Percentiles rank a stretch among this genome's conserved stretches.
Evolutionary conservation across 768 basidiomycete genomes (phyloP).

Genomic region (Cyathus striatus): DNA sequence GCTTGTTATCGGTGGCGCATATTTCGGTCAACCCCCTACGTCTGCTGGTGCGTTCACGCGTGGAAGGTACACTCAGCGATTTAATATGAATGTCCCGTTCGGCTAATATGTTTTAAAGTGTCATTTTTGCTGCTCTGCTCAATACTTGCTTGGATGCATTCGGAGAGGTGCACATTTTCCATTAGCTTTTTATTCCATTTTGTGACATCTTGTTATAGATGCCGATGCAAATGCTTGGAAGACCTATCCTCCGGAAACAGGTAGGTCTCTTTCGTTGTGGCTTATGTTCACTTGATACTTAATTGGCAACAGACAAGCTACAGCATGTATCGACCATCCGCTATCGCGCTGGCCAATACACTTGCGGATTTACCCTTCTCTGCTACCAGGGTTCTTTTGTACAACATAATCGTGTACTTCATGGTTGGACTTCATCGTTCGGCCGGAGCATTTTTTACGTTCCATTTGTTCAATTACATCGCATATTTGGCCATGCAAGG

Average conservation of each 20-base stretch:
- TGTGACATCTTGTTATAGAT: conserved; percentile 47
- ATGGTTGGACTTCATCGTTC: conserved; percentile 47
- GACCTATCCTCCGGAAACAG: conserved; percentile 71
- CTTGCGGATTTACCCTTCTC: conserved; percentile 70
- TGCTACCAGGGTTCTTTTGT: conserved; percentile 49
- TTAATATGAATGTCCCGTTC: not conserved
- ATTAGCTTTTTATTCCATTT: not conserved
- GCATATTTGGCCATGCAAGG: conserved; percentile 74
- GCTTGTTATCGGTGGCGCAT: conserved; percentile 71
- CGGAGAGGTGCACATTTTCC: conserved; percentile 43
- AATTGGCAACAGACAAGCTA: conserved; percentile 38
- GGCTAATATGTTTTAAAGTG: conserved; percentile 21
- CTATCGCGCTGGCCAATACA: conserved; percentile 61
- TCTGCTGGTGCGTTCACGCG: conserved; percentile 85
- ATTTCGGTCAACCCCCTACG: conserved; percentile 65
- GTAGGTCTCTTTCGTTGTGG: conserved; percentile 12
- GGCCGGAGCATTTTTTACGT: conserved; percentile 45
- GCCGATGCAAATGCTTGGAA: conserved; percentile 74
- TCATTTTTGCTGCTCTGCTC: conserved; percentile 69
- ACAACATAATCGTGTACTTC: conserved; percentile 67
- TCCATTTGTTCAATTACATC: conserved; percentile 60
- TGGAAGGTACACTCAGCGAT: conserved; percentile 39
- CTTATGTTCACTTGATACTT: not conserved
- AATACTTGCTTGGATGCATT: conserved; percentile 70
- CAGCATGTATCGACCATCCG: conserved; percentile 63